A percentile compares a stretch with the other conserved stretches of the same genome.
Evolutionary conservation across 345 rosid species (phyloP).

Genomic region (Trapa incisa): DNA sequence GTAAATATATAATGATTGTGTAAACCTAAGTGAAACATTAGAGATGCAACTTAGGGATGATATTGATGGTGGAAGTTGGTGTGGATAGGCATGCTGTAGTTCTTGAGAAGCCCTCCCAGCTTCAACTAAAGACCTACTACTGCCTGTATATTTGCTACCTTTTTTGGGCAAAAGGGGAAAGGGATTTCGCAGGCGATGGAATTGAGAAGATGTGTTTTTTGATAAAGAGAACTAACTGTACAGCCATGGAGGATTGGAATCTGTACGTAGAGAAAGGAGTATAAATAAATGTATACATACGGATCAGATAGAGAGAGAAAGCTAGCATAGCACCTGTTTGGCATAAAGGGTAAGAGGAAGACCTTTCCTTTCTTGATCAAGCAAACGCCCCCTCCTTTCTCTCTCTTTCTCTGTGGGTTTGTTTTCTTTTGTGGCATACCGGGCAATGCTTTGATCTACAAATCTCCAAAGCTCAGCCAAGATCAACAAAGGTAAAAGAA

Average conservation of each 20-base stretch:
- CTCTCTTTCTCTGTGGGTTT: background rate
- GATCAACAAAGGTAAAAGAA: background rate
- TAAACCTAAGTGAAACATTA: too few relatives aligned
- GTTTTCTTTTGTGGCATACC: background rate
- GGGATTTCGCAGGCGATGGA: too few relatives aligned
- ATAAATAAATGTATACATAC: background rate
- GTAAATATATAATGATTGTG: too few relatives aligned
- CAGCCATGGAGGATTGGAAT: too few relatives aligned
- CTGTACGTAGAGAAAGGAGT: background rate
- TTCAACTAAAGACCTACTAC: too few relatives aligned
- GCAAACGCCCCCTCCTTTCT: background rate
- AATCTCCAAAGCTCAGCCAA: background rate
- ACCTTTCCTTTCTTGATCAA: slow-evolving; percentile 15
- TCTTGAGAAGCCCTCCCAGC: too few relatives aligned
- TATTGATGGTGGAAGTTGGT: too few relatives aligned
- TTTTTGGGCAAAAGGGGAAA: slow-evolving; percentile 4
- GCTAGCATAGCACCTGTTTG: background rate
- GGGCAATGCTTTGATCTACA: background rate
- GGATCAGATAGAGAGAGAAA: background rate
- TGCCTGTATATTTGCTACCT: slow-evolving; percentile 4
- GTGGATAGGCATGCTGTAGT: too few relatives aligned
- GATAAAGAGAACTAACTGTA: too few relatives aligned
- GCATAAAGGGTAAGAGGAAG: slow-evolving; percentile 13
- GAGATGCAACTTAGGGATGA: background rate
- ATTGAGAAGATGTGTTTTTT: too few relatives aligned